Percentiles rank a stretch among this genome's conserved stretches.
Evolutionary conservation across 257 asterid species (phyloP).

Genomic region (Galeopsis tetrahit): DNA sequence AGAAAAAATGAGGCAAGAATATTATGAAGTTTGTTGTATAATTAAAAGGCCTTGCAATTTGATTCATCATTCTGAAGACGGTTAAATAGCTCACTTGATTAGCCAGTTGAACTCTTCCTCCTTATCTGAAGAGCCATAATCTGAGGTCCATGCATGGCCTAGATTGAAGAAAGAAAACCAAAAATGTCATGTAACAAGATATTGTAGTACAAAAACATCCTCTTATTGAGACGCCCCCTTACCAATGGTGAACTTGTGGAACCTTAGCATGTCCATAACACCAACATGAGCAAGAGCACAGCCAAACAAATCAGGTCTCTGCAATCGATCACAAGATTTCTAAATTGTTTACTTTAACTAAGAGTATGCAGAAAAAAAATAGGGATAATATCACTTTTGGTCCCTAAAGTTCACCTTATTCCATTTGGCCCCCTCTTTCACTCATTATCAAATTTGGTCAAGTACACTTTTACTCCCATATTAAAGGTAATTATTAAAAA

Average conservation of each 20-base stretch:
- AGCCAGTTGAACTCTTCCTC: conserved; percentile 93
- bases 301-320: conserved; percentile 98
- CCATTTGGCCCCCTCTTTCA: no score
- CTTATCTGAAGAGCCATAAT: conserved; percentile 92
- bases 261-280: conserved; percentile 98
- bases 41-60: not conserved
- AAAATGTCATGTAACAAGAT: not conserved
- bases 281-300: conserved; percentile 99
- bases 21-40: not conserved
- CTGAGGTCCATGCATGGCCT: conserved; percentile 99
- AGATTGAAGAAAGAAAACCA: conserved; percentile 17
- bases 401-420: not conserved
- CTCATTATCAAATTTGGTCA: no score
- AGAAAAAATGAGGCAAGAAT: not conserved
- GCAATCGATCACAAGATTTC: conserved; percentile 38
- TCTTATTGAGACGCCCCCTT: conserved; percentile 24
- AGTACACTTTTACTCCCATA: no score
- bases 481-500: no score
- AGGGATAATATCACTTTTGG: no score
- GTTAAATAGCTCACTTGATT: conserved; percentile 63
- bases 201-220: conserved; percentile 1
- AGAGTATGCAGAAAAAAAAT: not conserved
- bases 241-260: conserved; percentile 98
- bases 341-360: conserved; percentile 3
- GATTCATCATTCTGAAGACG: conserved; percentile 23